Evolutionary conservation across 768 basidiomycete species (phyloP).

Genomic region (Termitomyces heimii): DNA sequence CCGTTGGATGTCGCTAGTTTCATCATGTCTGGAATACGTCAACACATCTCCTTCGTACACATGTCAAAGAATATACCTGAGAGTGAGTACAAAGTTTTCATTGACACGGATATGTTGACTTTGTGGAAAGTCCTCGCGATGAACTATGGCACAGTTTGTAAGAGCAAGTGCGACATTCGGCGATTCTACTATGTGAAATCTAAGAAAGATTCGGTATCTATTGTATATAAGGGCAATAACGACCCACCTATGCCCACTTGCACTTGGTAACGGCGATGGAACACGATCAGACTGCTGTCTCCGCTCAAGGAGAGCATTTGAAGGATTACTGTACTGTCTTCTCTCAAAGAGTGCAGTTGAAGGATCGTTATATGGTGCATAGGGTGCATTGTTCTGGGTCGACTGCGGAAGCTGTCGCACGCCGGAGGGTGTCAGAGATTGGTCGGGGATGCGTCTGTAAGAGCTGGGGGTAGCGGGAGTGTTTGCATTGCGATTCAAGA

Average conservation of each 20-base stretch:
- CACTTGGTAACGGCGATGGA: constrained; percentile 22
- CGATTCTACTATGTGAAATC: constrained; percentile 52
- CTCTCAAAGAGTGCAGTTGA: constrained; percentile 44
- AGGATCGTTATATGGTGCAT: constrained; percentile 47
- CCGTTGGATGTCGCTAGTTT: constrained; percentile 61
- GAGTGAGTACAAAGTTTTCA: constrained; percentile 63
- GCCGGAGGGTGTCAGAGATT: constrained; percentile 23
- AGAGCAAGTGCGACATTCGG: constrained; percentile 69
- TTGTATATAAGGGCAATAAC: not conserved
- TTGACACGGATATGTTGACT: constrained; percentile 78
- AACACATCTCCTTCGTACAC: not conserved
- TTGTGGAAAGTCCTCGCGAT: constrained; percentile 68
- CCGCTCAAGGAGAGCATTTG: constrained; percentile 43
- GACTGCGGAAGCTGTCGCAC: constrained; percentile 31
- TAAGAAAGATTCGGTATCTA: constrained; percentile 17
- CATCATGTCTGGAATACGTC: constrained; percentile 56
- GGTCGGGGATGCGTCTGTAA: constrained; percentile 37
- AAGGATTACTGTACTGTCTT: constrained; percentile 44
- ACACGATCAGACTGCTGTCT: constrained; percentile 33
- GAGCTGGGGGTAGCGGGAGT: constrained; percentile 30
- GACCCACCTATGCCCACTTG: constrained; percentile 20
- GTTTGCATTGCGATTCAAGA: constrained; percentile 37
- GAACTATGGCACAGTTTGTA: constrained; percentile 76
- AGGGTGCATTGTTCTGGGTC: constrained; percentile 32
- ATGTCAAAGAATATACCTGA: constrained; percentile 44